Conservation (phyloP, 345 rosid species). For the Toxicodendron radicans region DNA sequence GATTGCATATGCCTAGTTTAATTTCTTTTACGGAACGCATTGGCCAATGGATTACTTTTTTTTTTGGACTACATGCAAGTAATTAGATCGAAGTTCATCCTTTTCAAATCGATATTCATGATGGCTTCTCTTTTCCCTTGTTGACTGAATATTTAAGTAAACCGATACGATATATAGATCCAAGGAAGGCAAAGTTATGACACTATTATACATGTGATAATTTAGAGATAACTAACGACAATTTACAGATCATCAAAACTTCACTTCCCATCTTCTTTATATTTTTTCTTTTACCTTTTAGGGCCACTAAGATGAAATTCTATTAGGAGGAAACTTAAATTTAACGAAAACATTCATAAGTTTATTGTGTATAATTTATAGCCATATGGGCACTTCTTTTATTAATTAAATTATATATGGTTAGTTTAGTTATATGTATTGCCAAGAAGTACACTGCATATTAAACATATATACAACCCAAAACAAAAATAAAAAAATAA, state of each 20-base stretch:
- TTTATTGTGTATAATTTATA: background rate
- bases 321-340: background rate
- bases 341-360: background rate
- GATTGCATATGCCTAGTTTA: too few species aligned
- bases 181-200: background rate
- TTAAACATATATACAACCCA: too few species aligned
- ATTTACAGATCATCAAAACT: background rate
- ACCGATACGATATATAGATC: background rate
- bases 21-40: too few species aligned
- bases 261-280: background rate
- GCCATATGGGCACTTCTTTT: background rate
- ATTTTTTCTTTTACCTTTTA: background rate
- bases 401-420: too few species aligned
- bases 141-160: background rate
- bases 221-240: background rate
- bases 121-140: background rate
- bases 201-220: background rate
- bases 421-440: too few species aligned
- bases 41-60: too few species aligned
- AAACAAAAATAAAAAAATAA: background rate
- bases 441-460: too few species aligned
- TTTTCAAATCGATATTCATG: background rate
- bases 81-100: background rate
- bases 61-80: too few species aligned
- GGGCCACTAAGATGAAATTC: background rate